Base-by-base conservation (phyloP, 2,329 filamentous ascomycete species). In the Aspergillus brasiliensis region DNA sequence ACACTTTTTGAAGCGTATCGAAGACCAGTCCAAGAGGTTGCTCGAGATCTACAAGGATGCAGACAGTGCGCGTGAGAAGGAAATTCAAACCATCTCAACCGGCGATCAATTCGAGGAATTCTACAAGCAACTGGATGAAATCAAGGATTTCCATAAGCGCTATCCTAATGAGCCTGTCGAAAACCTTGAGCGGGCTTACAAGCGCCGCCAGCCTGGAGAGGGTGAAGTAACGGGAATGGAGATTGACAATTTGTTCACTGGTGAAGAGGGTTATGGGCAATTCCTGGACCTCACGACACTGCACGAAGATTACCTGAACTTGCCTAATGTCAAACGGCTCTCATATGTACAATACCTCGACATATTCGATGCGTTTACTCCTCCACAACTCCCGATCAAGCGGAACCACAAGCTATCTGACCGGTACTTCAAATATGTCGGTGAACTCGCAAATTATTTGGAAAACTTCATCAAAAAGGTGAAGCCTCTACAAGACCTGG, bases 161-260 rank as follows among this genome's bases (percentile, higher is more conserved):
- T 97, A 99, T 71, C 94, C 94, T 1, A 96, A 96, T 77, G 92
- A 97, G 74, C 92, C 91, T 28, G 91, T 96, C 51, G 95, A 99
- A 77, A 97, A 98, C 69, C 87, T 97, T 13, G 96, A 99, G 79
- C 87, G 89, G 67, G 91, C 93, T 37, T 99, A 99, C 81, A 92
- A 92, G 75, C 84, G 87, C 71, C 86, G 84, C 59, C 80, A 83
- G 44, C 84, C 83, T 11, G 87, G 87, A 46, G 88, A 89, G 65
- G 85, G 87, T 52, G 86, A 89, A 49, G 80, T 83, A 1, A 76
- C 85, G 58, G 82, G 84, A 3, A 86, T 86, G 46, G 86, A 93
- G 55, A 88, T 97, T 51, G 94, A 98, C 72, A 87, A 87, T 59
- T 90, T 98, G 81, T 99, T 99, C 77, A 96, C 92, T 0, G 95